Evolutionary conservation across 108 stramenopile species (phyloP), one percentile per base, ranked within the genome.

Genomic region (Skeletonema marinoi): DNA sequence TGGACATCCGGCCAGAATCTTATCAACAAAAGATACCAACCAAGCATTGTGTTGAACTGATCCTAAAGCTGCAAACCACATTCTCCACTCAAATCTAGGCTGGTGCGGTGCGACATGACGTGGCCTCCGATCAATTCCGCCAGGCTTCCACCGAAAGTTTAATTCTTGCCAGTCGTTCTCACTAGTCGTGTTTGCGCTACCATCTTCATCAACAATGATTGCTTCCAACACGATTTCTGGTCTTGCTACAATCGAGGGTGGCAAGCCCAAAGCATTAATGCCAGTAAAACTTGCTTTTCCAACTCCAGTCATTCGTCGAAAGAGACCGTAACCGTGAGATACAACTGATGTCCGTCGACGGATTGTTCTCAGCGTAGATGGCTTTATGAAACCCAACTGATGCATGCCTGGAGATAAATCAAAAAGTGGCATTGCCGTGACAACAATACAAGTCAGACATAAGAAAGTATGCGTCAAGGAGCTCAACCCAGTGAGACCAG

Each of bases 31-130:
- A 33, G 75, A 63, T 25, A 93, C 41, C 10, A 88, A 50, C 92
- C 92, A 93, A 14, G 88, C 81, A 44, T 87, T 78, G 60, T 87
- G 77, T 36, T 88, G 74, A 67, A 85, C 80, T 11, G 33, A 59
- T 0, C 85, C 85, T 10, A 93, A 70, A 29, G 92, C 92, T 4
- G 92, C 92, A 70, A 93, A 93, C 92, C 92, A 93, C 88, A 90
- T 86, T 83, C 84, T 81, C 92, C 92, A 93, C 59, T 93, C 92
- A 29, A 93, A 77, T 31, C 83, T 39, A 33, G 77, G 77, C 64
- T 92, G 89, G 65, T 90, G 87, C 1, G 92, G 92, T 32, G 83
- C 87, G 4, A 87, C 75, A 62, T 82, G 87, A 31, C 16, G 58
- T 38, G 90, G 89, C 7, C 66, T 19, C 4, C 33, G 9, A 11